These are phyloP conservation scores for Fusarium nygamai DNA, from an alignment of 2,329 filamentous ascomycete species.

Conservation along the genomic window DNA sequence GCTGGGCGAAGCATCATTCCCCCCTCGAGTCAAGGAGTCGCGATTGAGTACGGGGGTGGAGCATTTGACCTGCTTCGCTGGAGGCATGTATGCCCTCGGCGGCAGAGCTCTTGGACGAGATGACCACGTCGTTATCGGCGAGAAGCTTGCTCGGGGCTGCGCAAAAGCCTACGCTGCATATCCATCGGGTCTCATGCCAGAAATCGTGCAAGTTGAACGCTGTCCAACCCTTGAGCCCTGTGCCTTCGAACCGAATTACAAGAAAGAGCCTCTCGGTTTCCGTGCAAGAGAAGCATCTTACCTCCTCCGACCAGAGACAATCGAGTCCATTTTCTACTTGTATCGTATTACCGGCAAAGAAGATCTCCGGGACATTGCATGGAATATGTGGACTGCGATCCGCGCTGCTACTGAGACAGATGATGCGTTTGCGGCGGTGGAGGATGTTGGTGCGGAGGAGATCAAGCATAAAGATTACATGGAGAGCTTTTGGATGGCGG, in stretches of 20 bases:
- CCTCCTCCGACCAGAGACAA: constrained; percentile 62
- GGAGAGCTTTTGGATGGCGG: constrained; percentile 77
- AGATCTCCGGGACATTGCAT: constrained; percentile 73
- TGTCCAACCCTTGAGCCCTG: constrained; percentile 43
- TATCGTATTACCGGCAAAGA: constrained; percentile 77
- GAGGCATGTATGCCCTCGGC: constrained; percentile 72
- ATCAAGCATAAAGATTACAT: constrained; percentile 65
- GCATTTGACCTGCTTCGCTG: constrained; percentile 72
- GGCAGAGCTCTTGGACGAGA: constrained; percentile 62
- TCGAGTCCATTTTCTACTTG: constrained; percentile 83
- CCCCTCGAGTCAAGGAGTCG: constrained; percentile 40
- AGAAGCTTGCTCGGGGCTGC: constrained; percentile 70
- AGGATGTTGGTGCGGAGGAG: constrained; percentile 68
- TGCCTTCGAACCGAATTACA: constrained; percentile 24
- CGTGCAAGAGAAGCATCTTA: constrained; percentile 29
- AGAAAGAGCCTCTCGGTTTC: constrained; percentile 27
- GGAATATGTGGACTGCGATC: constrained; percentile 76
- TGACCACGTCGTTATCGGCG: constrained; percentile 65
- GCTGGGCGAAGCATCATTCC: constrained; percentile 56
- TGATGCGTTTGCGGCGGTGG: constrained; percentile 71
- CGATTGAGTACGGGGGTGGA: constrained; percentile 51
- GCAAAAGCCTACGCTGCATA: constrained; percentile 69
- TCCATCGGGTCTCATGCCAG: constrained; percentile 70
- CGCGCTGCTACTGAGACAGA: constrained; percentile 67
- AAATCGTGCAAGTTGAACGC: constrained; percentile 62